These are phyloP conservation scores for Cruciata laevipes DNA, from an alignment of 257 asterid genomes.

Conservation along the genomic window DNA sequence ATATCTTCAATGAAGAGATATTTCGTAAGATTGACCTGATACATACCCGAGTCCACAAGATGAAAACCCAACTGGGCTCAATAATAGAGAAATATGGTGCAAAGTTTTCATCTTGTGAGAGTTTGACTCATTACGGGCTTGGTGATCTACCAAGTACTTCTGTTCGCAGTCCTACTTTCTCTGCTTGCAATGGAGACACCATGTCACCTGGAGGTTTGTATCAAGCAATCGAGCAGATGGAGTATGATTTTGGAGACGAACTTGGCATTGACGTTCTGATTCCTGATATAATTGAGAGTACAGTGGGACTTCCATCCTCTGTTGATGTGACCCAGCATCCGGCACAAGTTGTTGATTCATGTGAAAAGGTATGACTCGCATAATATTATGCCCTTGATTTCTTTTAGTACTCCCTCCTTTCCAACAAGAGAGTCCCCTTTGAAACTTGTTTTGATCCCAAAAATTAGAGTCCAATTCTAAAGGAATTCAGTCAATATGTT, in stretches of 20 bases:
- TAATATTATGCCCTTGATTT: not conserved
- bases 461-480: not conserved
- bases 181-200: conserved; percentile 63
- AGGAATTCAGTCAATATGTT: not conserved
- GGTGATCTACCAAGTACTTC: conserved; percentile 58
- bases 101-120: conserved; percentile 87
- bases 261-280: conserved; percentile 42
- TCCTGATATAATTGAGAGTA: conserved; percentile 81
- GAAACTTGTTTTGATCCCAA: not conserved
- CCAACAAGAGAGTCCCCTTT: not conserved
- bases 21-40: conserved; percentile 61
- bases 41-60: conserved; percentile 54
- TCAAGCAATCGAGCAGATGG: conserved; percentile 35
- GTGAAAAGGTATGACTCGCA: conserved; percentile 46
- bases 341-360: conserved; percentile 57
- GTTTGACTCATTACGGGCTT: conserved; percentile 53
- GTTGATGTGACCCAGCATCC: conserved; percentile 59
- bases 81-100: conserved; percentile 50
- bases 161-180: conserved; percentile 63
- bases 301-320: conserved; percentile 61
- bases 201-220: conserved; percentile 42
- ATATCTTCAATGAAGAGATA: conserved; percentile 42
- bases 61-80: conserved; percentile 57
- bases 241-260: conserved; percentile 51
- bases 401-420: not conserved